phyloP scores from a whole-genome alignment of 306 rosid species.

The Ochetophila trinervis region DNA sequence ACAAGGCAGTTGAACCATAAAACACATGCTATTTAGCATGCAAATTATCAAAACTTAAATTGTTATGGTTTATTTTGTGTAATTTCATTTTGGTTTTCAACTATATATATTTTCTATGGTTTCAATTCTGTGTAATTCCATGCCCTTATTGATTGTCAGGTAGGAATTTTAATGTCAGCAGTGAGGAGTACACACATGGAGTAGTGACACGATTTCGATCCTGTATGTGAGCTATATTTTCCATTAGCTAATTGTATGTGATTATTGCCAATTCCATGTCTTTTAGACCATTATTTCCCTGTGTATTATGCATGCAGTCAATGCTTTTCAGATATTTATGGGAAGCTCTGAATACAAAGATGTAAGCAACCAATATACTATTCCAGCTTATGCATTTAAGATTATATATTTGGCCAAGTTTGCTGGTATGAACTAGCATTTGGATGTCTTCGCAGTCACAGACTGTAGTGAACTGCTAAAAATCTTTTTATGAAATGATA shows the following conservation, averaged over 20 bases:
- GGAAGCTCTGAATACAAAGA: constrained; percentile 74
- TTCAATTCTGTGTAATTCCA: neutral
- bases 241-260: constrained; percentile 17
- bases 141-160: constrained; percentile 43
- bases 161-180: constrained; percentile 57
- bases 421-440: neutral
- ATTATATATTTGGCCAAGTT: constrained; percentile 10
- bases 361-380: constrained; percentile 45
- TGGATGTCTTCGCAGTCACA: neutral
- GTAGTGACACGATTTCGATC: constrained; percentile 79
- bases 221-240: constrained; percentile 40
- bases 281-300: constrained; percentile 32
- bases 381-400: constrained; percentile 5
- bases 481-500: neutral
- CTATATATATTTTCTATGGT: neutral
- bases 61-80: neutral
- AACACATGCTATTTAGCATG: neutral
- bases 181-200: constrained; percentile 69
- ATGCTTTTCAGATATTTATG: constrained; percentile 63
- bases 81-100: neutral
- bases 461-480: neutral
- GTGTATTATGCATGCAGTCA: constrained; percentile 57
- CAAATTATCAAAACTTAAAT: neutral
- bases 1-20: constrained; percentile 9
- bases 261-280: constrained; percentile 25